Percentiles rank a stretch among this genome's conserved stretches.
These are phyloP conservation scores for Penicillium sp. DNA, from an alignment of 2,329 filamentous ascomycete species.

Conservation along the genomic window DNA sequence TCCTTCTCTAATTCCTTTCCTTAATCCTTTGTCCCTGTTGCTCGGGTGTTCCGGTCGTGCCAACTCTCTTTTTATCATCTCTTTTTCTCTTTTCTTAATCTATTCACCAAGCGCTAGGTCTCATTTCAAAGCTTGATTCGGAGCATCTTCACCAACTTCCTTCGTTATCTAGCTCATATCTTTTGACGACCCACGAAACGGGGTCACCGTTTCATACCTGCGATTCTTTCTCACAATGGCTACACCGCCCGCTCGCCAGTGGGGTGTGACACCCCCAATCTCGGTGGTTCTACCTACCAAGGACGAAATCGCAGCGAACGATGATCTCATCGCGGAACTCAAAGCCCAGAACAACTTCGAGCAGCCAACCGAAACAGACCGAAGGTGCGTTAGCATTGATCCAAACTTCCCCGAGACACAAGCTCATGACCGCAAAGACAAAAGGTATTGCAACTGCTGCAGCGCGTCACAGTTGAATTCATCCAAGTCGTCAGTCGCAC, in stretches of 20 bases:
- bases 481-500: slow-evolving; percentile 76
- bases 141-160: background rate
- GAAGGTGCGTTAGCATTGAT: slow-evolving; percentile 59
- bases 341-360: slow-evolving; percentile 92
- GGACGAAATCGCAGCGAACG: slow-evolving; percentile 73
- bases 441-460: slow-evolving; percentile 72
- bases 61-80: background rate
- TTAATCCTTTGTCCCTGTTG: slow-evolving; percentile 1
- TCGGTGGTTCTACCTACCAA: slow-evolving; percentile 75
- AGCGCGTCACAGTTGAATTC: slow-evolving; percentile 81
- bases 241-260: slow-evolving; percentile 47
- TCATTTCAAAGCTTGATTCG: background rate
- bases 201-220: background rate
- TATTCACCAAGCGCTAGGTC: background rate
- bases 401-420: too few species aligned
- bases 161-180: slow-evolving; percentile 20
- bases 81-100: background rate
- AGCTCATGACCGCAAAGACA: slow-evolving; percentile 51
- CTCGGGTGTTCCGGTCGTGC: background rate
- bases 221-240: slow-evolving; percentile 32
- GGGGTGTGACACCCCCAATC: slow-evolving; percentile 83
- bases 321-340: slow-evolving; percentile 78
- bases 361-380: slow-evolving; percentile 75
- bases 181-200: slow-evolving; percentile 5
- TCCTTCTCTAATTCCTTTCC: slow-evolving; percentile 7